These are phyloP conservation scores for Lipomyces yamanashiensis DNA, from an alignment of 805 yeast genomes.

Conservation along the genomic window DNA sequence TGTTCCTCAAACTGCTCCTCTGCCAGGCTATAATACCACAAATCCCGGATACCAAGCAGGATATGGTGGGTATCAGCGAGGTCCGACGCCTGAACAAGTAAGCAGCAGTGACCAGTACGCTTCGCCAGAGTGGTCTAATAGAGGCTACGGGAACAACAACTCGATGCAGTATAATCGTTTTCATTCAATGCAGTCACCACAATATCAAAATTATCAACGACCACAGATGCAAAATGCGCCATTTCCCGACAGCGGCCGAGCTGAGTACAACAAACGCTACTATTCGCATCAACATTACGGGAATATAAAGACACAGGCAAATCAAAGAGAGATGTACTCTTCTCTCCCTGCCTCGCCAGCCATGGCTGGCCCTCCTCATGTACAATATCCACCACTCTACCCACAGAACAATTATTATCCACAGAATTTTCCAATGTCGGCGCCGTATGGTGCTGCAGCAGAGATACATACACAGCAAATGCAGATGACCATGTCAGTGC, in stretches of 20 bases:
- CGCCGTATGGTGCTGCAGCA: neutral
- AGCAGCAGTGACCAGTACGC: neutral
- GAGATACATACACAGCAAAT: neutral
- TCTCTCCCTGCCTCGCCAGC: conserved; percentile 5
- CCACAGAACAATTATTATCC: neutral
- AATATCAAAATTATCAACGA: neutral
- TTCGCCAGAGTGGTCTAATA: neutral
- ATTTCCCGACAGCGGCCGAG: neutral
- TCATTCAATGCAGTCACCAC: neutral
- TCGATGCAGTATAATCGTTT: neutral
- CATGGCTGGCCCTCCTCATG: neutral
- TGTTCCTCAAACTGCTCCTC: neutral
- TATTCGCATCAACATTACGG: conserved; percentile 10
- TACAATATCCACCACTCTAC: neutral
- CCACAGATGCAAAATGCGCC: conserved; percentile 2
- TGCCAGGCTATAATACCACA: neutral
- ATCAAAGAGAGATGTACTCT: conserved; percentile 5
- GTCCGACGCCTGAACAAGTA: neutral
- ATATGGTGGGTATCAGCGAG: conserved; percentile 1
- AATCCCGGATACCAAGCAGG: neutral
- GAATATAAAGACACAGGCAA: neutral
- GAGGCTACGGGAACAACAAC: neutral
- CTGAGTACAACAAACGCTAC: neutral
- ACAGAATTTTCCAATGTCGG: neutral
- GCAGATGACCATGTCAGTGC: conserved; percentile 12